Percentiles rank a stretch among this genome's conserved stretches.
phyloP scores from a whole-genome alignment of 768 basidiomycete species.

The Russula foetens region DNA sequence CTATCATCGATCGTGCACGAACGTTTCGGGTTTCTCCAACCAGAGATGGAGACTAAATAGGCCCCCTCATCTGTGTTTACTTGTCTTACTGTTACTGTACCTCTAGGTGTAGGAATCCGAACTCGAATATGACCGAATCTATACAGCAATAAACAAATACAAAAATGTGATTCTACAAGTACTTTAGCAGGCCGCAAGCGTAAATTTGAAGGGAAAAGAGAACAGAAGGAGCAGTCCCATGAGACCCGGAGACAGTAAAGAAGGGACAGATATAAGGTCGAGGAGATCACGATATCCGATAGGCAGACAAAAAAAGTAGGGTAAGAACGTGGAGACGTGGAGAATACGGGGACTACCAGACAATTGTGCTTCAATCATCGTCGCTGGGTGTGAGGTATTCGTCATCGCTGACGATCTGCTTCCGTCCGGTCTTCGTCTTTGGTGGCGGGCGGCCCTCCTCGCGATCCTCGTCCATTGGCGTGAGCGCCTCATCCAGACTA shows the following conservation, averaged over 20 bases:
- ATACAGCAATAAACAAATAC: slow-evolving; percentile 19
- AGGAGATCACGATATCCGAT: not conserved
- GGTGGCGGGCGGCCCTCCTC: slow-evolving; percentile 63
- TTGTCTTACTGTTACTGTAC: not conserved
- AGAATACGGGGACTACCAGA: not conserved
- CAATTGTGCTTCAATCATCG: slow-evolving; percentile 39
- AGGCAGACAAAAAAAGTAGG: not conserved
- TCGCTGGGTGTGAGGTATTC: slow-evolving; percentile 63
- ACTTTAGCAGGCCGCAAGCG: slow-evolving; percentile 2
- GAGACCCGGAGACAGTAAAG: not conserved
- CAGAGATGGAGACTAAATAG: too few relatives aligned
- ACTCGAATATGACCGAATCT: slow-evolving; percentile 13
- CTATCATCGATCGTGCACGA: not conserved
- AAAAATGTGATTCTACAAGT: slow-evolving; percentile 16
- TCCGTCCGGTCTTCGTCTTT: slow-evolving; percentile 53
- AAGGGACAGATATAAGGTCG: not conserved
- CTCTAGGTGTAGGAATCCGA: slow-evolving; percentile 8
- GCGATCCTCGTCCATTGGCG: slow-evolving; percentile 52
- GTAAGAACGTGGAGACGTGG: too few relatives aligned
- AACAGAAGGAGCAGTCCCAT: not conserved
- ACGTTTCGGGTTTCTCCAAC: too few relatives aligned
- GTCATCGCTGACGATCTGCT: slow-evolving; percentile 68
- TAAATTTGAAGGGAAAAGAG: not conserved
- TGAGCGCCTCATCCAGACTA: slow-evolving; percentile 59
- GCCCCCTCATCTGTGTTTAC: too few relatives aligned